phyloP scores from a whole-genome alignment of 768 basidiomycete species.

The Fomitopsis serialis region DNA sequence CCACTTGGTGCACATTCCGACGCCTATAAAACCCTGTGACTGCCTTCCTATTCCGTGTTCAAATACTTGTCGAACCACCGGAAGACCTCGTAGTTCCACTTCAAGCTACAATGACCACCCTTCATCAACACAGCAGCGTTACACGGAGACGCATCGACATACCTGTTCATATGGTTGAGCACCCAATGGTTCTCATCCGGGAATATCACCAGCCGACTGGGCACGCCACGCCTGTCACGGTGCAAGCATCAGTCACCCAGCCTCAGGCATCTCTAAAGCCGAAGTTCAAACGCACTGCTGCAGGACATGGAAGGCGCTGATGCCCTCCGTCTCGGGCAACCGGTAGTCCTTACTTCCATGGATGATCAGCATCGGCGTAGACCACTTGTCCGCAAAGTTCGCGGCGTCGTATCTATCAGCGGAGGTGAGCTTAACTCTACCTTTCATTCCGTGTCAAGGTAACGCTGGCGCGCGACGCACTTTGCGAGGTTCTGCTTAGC shows the following conservation, averaged over 20 bases:
- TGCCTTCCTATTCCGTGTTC: constrained; percentile 21
- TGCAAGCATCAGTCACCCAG: not conserved
- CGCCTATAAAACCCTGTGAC: too few species aligned
- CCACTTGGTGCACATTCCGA: too few species aligned
- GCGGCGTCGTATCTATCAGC: constrained; percentile 62
- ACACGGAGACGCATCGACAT: constrained; percentile 7
- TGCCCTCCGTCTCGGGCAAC: constrained; percentile 78
- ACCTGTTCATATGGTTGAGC: constrained; percentile 73
- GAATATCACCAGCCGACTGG: constrained; percentile 77
- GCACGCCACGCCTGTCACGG: constrained; percentile 51
- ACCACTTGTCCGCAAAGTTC: constrained; percentile 81
- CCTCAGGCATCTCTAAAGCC: not conserved
- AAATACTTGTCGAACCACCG: constrained; percentile 78
- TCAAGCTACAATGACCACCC: constrained; percentile 44
- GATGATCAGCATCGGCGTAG: constrained; percentile 78
- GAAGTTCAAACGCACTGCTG: constrained; percentile 57
- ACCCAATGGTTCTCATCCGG: constrained; percentile 95
- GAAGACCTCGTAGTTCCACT: constrained; percentile 96
- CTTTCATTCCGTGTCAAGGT: not conserved
- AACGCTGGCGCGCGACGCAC: constrained; percentile 28
- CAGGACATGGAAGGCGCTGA: constrained; percentile 80
- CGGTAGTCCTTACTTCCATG: constrained; percentile 90
- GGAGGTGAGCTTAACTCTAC: too few species aligned
- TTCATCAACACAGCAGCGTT: not conserved
- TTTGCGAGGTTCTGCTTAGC: constrained; percentile 50